Conservation (phyloP, 148 eudicot species). For the Linanthus parryae region DNA sequence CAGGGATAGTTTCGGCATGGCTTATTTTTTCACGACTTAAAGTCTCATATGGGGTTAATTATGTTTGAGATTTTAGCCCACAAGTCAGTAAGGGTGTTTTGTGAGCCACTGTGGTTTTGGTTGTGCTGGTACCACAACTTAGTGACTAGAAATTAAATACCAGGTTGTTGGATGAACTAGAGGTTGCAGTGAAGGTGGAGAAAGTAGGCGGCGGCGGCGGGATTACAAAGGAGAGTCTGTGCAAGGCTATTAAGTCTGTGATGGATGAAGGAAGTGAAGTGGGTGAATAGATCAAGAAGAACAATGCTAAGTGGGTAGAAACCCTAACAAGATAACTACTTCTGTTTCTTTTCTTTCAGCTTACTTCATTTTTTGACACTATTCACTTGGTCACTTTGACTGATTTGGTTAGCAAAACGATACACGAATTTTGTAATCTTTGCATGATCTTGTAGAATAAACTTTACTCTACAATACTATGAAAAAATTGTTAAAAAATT, state of each 20-base stretch:
- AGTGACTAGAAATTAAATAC: background rate
- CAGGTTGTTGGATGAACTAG: background rate
- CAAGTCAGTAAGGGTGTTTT: background rate
- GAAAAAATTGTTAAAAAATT: too few relatives aligned
- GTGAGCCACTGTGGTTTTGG: background rate
- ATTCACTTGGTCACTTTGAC: too few relatives aligned
- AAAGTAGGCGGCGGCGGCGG: background rate
- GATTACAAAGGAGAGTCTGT: constrained; percentile 2
- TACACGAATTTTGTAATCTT: too few relatives aligned
- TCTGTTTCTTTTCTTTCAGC: too few relatives aligned
- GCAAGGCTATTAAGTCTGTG: constrained; percentile 1
- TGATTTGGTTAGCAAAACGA: too few relatives aligned
- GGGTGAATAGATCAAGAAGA: background rate
- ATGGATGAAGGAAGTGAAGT: constrained; percentile 2
- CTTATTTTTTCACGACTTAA: too few relatives aligned
- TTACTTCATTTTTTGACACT: too few relatives aligned
- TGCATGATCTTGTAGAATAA: too few relatives aligned
- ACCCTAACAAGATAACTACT: too few relatives aligned
- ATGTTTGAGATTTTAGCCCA: background rate
- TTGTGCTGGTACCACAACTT: background rate
- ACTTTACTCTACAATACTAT: too few relatives aligned
- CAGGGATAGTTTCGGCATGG: too few relatives aligned
- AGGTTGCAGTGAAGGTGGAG: background rate
- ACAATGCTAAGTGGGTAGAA: background rate
- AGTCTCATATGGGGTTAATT: too few relatives aligned